Evolutionary conservation across 2,329 filamentous ascomycete species (phyloP), one percentile per base, ranked within the genome.

Genomic region (Arthrobotrys conoides): DNA sequence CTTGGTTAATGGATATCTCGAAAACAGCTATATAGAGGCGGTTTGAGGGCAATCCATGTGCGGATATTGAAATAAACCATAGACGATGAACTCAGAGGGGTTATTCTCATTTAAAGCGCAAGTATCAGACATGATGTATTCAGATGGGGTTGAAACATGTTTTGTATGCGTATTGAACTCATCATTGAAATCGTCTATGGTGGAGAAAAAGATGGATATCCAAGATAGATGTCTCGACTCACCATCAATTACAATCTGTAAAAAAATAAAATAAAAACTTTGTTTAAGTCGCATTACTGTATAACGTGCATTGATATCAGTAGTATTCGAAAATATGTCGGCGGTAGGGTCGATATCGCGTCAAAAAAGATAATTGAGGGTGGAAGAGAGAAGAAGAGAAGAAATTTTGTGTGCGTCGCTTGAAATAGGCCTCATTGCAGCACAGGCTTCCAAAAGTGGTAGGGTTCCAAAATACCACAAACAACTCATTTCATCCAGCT

Each of bases 101-200:
- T 69, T 78, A 78, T 78, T 78, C 75, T 78, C 75, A 78, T 67
- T 77, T 72, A 71, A 78, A 78, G 75, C 68, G 75, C 75, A 78
- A 72, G 51, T 72, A 51, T 78, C 75, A 78, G 48, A 65, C 75
- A 78, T 65, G 68, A 46, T 78, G 46, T 78, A 36, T 72, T 78
- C 36, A 72, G 75, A 78, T 78, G 75, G 75, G 75, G 75, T 78
- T 78, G 75, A 78, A 78, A 78, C 75, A 78, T 78, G 68, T 78
- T 77, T 72, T 49, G 14, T 78, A 78, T 78, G 75, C 75, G 75
- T 78, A 72, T 78, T 72, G 63, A 36, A 69, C 75, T 78, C 75
- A 78, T 78, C 75, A 78, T 71, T 48, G 63, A 68, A 53, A 20
- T 51, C 64, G 51, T 68, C 71, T 44, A 33, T 41, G 27, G 27